These are phyloP conservation scores for Fusarium brevicatenulatum DNA, from an alignment of 2,329 filamentous ascomycete species.

Conservation along the genomic window DNA sequence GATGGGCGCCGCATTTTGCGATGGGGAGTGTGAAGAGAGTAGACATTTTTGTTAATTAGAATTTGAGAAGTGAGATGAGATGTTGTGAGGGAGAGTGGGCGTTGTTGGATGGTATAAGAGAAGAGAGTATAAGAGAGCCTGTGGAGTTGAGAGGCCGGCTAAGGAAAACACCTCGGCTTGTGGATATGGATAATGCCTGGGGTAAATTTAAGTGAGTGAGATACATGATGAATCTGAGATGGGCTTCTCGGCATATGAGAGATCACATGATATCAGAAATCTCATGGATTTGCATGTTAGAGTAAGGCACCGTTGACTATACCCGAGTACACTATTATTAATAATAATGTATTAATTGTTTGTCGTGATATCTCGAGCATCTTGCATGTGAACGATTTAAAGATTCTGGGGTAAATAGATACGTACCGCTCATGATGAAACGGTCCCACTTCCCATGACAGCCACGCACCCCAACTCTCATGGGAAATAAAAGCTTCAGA, in stretches of 20 bases:
- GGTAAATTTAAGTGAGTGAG: conserved; percentile 2
- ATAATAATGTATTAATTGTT: background rate
- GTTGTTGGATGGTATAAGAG: conserved; percentile 1
- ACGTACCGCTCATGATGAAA: conserved; percentile 32
- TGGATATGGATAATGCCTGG: conserved; percentile 4
- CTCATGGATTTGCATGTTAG: no score
- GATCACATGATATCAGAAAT: conserved; percentile 9
- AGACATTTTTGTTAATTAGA: conserved; percentile 19
- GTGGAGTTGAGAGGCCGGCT: conserved; percentile 10
- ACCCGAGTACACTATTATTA: no score
- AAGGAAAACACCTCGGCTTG: conserved; percentile 37
- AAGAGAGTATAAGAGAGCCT: no score
- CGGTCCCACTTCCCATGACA: conserved; percentile 35
- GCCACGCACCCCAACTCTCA: background rate
- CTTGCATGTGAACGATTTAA: conserved; percentile 28
- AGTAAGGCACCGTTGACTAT: no score
- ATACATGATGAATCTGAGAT: background rate
- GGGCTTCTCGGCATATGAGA: conserved; percentile 9
- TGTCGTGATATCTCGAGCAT: background rate
- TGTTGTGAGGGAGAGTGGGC: background rate
- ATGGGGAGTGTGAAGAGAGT: conserved; percentile 62
- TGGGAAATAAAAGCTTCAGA: background rate
- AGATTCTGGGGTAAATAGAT: conserved; percentile 23
- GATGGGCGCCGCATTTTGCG: conserved; percentile 57
- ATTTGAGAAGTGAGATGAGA: background rate